phyloP scores from a whole-genome alignment of 257 asterid genomes.

The Rhazya stricta region DNA sequence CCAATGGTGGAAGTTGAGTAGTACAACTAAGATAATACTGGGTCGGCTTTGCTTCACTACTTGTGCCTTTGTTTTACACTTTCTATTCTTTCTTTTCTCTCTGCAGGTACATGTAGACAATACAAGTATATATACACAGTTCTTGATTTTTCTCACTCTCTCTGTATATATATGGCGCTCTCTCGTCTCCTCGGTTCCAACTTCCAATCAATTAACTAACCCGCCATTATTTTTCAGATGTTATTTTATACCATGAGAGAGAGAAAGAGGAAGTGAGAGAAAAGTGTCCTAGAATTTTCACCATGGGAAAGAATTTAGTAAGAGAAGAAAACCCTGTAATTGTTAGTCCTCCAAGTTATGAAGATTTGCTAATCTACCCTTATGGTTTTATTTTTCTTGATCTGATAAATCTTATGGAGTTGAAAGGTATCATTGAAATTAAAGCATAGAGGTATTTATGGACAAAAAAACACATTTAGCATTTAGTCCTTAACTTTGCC shows the following conservation, averaged over 20 bases:
- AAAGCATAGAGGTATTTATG: too few relatives aligned
- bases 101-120: not conserved
- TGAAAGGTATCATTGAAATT: too few relatives aligned
- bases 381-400: not conserved
- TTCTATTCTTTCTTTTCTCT: slow-evolving; percentile 10
- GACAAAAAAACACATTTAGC: too few relatives aligned
- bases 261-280: slow-evolving; percentile 16
- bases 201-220: slow-evolving; percentile 28
- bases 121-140: slow-evolving; percentile 6
- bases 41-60: slow-evolving; percentile 19
- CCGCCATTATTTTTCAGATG: slow-evolving; percentile 29
- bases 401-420: too few relatives aligned
- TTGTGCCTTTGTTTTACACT: slow-evolving; percentile 4
- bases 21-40: slow-evolving; percentile 13
- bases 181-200: slow-evolving; percentile 6
- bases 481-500: too few relatives aligned
- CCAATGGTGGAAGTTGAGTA: slow-evolving; percentile 21
- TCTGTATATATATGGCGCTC: slow-evolving; percentile 5
- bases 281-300: not conserved
- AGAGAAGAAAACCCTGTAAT: not conserved
- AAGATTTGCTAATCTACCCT: slow-evolving; percentile 4
- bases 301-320: not conserved
- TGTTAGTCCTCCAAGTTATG: not conserved
- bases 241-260: slow-evolving; percentile 17
- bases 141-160: not conserved